A percentile compares a stretch with the other conserved stretches of the same genome.
Evolutionary conservation across 2,329 filamentous ascomycete genomes (phyloP).

Genomic region (Aquanectria penicillioides): DNA sequence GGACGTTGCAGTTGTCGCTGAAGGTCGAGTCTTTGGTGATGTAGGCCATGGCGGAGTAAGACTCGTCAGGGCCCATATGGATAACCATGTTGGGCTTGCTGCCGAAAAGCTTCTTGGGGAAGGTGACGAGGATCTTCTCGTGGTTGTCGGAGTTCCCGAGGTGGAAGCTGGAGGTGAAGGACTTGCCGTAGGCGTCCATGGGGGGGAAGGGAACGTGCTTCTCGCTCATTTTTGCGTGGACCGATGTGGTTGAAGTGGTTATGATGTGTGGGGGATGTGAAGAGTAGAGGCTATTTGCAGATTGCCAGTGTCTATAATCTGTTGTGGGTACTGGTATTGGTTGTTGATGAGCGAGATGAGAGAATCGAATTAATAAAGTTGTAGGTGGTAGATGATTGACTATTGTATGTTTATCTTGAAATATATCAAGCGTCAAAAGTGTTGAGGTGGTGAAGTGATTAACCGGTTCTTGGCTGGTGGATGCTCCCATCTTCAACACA

Average conservation of each 20-base stretch:
- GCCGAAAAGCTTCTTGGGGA: not conserved
- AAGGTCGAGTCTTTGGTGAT: slow-evolving; percentile 2
- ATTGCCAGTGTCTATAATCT: not conserved
- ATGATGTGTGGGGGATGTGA: too few species aligned
- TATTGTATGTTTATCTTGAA: too few species aligned
- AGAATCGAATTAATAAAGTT: too few species aligned
- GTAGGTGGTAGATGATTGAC: too few species aligned
- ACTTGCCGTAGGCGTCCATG: not conserved
- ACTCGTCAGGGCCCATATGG: not conserved
- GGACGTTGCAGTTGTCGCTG: not conserved
- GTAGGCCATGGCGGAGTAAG: slow-evolving; percentile 1
- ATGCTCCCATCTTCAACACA: too few species aligned
- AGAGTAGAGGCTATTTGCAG: too few species aligned
- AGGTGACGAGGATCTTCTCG: not conserved
- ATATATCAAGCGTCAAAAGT: too few species aligned
- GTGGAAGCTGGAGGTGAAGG: not conserved
- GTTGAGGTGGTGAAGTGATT: too few species aligned
- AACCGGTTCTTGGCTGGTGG: too few species aligned
- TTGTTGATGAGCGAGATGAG: too few species aligned
- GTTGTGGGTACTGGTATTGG: not conserved
- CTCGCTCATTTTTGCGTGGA: slow-evolving; percentile 4
- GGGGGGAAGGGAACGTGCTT: slow-evolving; percentile 6
- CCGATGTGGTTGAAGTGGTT: too few species aligned
- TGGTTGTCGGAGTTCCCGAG: not conserved
- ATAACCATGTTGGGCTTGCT: slow-evolving; percentile 1